phyloP scores from a whole-genome alignment of 257 asterid species.

The Salvia hispanica region DNA sequence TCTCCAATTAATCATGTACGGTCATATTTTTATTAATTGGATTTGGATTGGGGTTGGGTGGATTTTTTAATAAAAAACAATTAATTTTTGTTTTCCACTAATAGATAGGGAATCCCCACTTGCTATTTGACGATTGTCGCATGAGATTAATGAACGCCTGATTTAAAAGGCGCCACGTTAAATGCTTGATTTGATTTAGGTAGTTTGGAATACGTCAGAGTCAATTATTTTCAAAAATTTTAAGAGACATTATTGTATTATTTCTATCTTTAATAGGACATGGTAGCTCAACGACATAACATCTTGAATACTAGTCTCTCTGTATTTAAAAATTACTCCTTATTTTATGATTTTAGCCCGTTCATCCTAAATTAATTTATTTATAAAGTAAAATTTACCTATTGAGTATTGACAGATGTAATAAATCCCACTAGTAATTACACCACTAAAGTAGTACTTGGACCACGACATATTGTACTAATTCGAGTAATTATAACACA shows the following conservation, averaged over 20 bases:
- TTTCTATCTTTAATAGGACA: neutral
- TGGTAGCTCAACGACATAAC: conserved; percentile 26
- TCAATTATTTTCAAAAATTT: neutral
- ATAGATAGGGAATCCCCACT: neutral
- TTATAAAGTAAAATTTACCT: too few relatives aligned
- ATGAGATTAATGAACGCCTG: neutral
- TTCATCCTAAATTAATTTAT: too few relatives aligned
- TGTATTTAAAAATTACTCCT: neutral
- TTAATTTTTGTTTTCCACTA: neutral
- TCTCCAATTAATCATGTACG: neutral
- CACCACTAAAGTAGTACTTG: too few relatives aligned
- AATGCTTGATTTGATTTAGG: neutral
- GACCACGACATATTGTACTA: too few relatives aligned
- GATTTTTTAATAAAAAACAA: neutral
- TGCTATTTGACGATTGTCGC: neutral
- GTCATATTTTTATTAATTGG: neutral
- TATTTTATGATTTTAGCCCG: too few relatives aligned
- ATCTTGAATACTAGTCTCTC: neutral
- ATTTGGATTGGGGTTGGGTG: neutral
- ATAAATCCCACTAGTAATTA: too few relatives aligned
- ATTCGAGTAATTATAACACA: too few relatives aligned
- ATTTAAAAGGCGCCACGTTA: neutral
- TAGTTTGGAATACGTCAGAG: neutral
- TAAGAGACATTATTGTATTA: neutral
- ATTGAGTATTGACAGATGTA: too few relatives aligned